Evolutionary conservation across 2,329 filamentous ascomycete species (phyloP), one percentile per base, ranked within the genome.

Genomic region (Leptographium radiaticola): DNA sequence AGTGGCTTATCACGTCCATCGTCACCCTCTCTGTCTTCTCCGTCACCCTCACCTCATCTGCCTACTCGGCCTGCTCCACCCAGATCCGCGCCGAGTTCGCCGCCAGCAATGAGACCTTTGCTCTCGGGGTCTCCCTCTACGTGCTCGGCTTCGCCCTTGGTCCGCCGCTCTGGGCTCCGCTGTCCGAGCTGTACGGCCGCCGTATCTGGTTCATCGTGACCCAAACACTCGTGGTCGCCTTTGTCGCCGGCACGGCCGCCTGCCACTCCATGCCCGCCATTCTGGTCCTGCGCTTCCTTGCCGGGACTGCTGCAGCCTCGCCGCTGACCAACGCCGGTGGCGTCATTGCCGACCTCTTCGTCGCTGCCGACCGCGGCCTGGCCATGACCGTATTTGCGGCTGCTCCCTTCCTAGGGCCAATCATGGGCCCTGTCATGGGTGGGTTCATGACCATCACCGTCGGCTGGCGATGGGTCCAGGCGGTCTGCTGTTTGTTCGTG

Each of bases 391-490:
- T 85, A 34, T 88, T 86, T 61, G 79, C 83, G 6, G 73, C 80
- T 15, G 69, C 81, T 9, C 83, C 83, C 0, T 86, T 85, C 64
- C 70, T 87, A 53, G 83, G 83, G 1, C 81, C 84, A 0, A 76
- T 70, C 67, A 53, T 78, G 70, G 63, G 84, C 0, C 85, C 85
- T 1, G 80, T 87, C 47, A 75, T 77, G 7, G 81, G 81, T 57
- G 83, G 83, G 2, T 88, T 87, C 64, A 68, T 86, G 1, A 79
- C 80, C 11, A 73, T 81, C 64, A 71, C 74, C 2, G 75, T 73
- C 15, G 83, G 82, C 15, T 87, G 84, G 85, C 71, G 81, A 60
- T 87, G 84, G 84, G 77, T 87, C 25, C 75, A 81, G 67, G 82
- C 81, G 2, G 67, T 86, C 10, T 75, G 84, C 67, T 76, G 79